Evolutionary conservation across 176 grass and related monocot species (phyloP).

Genomic region (Areca catechu): DNA sequence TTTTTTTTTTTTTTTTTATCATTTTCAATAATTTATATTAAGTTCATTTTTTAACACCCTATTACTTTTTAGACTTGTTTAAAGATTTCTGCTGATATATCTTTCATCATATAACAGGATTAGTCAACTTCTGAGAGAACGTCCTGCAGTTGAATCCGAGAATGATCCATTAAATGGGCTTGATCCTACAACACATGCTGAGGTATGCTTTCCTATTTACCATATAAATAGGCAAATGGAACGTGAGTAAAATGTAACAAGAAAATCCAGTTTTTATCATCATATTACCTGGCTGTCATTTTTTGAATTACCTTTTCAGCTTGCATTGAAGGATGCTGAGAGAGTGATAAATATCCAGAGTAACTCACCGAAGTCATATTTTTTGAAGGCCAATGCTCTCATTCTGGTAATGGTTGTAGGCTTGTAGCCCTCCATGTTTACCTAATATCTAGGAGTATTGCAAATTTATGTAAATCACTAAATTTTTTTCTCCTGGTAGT

Average conservation of each 20-base stretch:
- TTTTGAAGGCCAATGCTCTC: constrained; percentile 84
- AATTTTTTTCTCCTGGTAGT: too few species aligned
- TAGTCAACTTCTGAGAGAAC: constrained; percentile 62
- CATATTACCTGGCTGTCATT: constrained; percentile 1
- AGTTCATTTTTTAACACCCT: constrained; percentile 14
- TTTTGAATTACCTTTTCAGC: constrained; percentile 39
- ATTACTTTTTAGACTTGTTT: constrained; percentile 11
- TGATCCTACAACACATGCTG: constrained; percentile 95
- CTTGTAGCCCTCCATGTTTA: too few species aligned
- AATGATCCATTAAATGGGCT: constrained; percentile 77
- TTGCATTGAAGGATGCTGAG: constrained; percentile 88
- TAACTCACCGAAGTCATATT: constrained; percentile 59
- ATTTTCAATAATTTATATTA: neutral
- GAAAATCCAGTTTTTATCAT: too few species aligned
- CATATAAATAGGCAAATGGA: neutral
- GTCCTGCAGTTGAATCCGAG: constrained; percentile 83
- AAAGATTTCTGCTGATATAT: constrained; percentile 15
- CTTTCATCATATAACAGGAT: constrained; percentile 41
- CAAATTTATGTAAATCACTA: too few species aligned
- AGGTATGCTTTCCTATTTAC: constrained; percentile 29
- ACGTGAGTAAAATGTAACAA: neutral
- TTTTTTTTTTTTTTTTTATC: constrained; percentile 4
- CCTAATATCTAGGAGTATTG: too few species aligned
- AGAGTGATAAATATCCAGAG: constrained; percentile 44
- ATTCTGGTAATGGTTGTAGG: constrained; percentile 52